Base-by-base conservation (phyloP, 2,329 filamentous ascomycete species). In the Cyphellophora attinorum region DNA sequence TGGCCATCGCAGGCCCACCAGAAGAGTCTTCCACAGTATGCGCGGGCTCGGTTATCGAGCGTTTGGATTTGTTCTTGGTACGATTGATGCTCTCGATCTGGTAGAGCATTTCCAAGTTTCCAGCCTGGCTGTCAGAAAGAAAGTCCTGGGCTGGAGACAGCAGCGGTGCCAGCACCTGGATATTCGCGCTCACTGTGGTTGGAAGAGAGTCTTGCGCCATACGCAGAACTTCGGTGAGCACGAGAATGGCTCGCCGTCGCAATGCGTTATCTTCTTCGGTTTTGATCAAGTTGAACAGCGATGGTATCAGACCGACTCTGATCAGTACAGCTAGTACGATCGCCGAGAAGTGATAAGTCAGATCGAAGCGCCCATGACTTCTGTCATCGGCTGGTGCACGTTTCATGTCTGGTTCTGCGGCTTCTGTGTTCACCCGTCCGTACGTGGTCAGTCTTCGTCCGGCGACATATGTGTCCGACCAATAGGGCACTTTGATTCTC, bases 81-180 rank as follows among this genome's bases (percentile, higher is more conserved):
- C 85, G 77, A 56, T 89, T 98, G 46, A 98, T 86, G 54, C 89
- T 95, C 61, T 94, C 94, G 35, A 98, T 93, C 55, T 96, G 91
- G 52, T 96, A 98, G 10, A 98, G 85, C 12, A 93, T 93, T 5
- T 85, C 80, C 5, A 85, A 88, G 5, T 89, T 85, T 37, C 82
- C 69, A 47, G 88, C 88, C 35, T 85, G 79, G 15, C 77, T 72
- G 18, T 88, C 76, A 13, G 76, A 68, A 14, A 74, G 67, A 48
- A 88, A 85, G 19, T 77, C 72, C 2, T 83, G 72, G 4, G 88
- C 85, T 0, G 79, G 76, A 5, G 79, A 70, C 50, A 98, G 81
- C 2, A 96, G 68, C 41, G 89, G 81, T 1, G 91, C 91, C 12
- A 98, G 72, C 5, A 94, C 73, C 52, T 98, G 91, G 15, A 98